Base-by-base conservation (phyloP, 2,329 filamentous ascomycete species). In the Alternaria viburni region DNA sequence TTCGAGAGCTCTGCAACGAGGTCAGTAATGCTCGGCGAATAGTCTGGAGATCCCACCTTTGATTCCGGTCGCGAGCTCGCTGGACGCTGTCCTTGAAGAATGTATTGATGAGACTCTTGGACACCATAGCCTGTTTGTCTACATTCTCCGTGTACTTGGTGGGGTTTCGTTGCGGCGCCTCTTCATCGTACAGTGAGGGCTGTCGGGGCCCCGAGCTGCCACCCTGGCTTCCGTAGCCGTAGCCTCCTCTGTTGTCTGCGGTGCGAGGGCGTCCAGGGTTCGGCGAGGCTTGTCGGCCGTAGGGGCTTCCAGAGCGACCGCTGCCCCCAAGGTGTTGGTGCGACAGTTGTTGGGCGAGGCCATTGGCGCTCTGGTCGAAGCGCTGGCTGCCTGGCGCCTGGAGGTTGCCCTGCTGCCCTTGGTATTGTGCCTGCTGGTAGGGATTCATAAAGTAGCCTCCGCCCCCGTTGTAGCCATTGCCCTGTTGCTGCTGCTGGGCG, bases 71-170 rank as follows among this genome's bases (percentile, higher is more conserved):
- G 71, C 95, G 89, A 55, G 96, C 96, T 73, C 96, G 89, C 85
- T 97, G 95, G 59, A 99, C 96, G 79, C 95, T 98, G 82, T 99
- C 95, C 82, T 97, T 96, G 88, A 98, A 99, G 85, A 98, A 98
- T 73, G 88, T 86, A 75, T 88, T 88, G 67, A 90, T 88, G 69
- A 90, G 80, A 71, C 89, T 86, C 74, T 89, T 89, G 50, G 88
- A 87, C 57, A 89, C 86, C 76, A 89, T 89, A 28, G 88, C 86
- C 74, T 88, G 84, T 77, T 96, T 93, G 60, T 91, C 89, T 43
- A 96, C 91, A 76, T 92, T 92, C 76, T 96, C 93, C 4, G 93
- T 93, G 81, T 95, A 97, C 71, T 93, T 89, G 77, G 96, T 93
- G 1, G 93, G 91, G 51, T 92, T 91, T 69, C 88, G 87, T 73